Conservation (phyloP, 2,329 filamentous ascomycete genomes). For the Pseudogymnoascus sp. region DNA sequence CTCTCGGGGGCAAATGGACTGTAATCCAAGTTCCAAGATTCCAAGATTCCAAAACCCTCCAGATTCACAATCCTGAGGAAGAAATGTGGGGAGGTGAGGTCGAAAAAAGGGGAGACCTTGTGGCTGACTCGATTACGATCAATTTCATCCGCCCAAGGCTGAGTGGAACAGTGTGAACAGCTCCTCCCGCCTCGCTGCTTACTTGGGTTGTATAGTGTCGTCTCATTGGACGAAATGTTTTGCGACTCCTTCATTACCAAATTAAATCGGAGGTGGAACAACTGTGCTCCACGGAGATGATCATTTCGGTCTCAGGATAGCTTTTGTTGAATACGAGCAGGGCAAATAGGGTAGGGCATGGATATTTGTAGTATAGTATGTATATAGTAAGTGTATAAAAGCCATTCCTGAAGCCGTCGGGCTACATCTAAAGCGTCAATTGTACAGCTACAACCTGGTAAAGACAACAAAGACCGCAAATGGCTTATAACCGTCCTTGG, state of each 20-base stretch:
- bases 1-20: not conserved
- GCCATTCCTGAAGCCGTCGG: not conserved
- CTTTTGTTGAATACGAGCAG: not conserved
- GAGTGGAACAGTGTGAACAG: not conserved
- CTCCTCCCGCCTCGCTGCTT: not conserved
- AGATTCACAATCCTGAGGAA: not conserved
- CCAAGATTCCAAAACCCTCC: not conserved
- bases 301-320: not conserved
- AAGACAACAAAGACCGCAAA: not conserved
- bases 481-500: not conserved
- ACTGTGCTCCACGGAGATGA: not conserved
- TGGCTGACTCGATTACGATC: not conserved
- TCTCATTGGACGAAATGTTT: not conserved
- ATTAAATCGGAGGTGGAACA: conserved; percentile 1
- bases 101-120: not conserved
- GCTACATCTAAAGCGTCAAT: not conserved
- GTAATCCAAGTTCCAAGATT: not conserved
- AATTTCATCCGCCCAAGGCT: not conserved
- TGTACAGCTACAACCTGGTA: not conserved
- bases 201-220: not conserved
- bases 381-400: not conserved
- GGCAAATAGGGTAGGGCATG: not conserved
- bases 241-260: not conserved
- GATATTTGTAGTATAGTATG: not conserved
- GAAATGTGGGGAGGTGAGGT: conserved; percentile 2